These are phyloP conservation scores for Leptosphaerulina australis DNA, from an alignment of 2,329 filamentous ascomycete genomes.

Conservation along the genomic window DNA sequence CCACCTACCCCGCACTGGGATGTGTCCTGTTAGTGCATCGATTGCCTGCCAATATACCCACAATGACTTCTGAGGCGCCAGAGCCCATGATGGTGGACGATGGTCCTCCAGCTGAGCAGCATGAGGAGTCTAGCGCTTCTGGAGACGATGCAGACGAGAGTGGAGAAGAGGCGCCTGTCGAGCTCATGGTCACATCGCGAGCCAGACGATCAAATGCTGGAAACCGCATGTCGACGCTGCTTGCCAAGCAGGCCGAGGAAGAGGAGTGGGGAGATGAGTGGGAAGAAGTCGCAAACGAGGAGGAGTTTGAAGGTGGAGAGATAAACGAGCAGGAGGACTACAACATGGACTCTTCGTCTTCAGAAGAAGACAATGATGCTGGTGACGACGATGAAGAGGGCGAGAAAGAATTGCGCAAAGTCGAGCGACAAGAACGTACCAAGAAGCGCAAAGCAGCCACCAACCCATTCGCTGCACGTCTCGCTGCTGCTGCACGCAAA, in stretches of 20 bases:
- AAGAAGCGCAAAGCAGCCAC: constrained; percentile 80
- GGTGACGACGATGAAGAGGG: constrained; percentile 79
- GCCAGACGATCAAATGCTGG: constrained; percentile 49
- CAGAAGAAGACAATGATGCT: constrained; percentile 72
- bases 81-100: constrained; percentile 22
- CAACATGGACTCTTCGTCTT: constrained; percentile 79
- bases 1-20: constrained; percentile 29
- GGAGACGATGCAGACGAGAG: constrained; percentile 28
- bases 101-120: constrained; percentile 21
- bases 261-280: constrained; percentile 59
- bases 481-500: constrained; percentile 49
- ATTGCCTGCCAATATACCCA: constrained; percentile 2
- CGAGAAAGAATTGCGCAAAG: constrained; percentile 82
- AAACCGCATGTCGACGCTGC: constrained; percentile 50
- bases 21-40: neutral
- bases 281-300: constrained; percentile 68
- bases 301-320: constrained; percentile 58
- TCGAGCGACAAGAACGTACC: constrained; percentile 66
- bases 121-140: constrained; percentile 24
- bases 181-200: constrained; percentile 49
- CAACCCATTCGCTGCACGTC: constrained; percentile 47
- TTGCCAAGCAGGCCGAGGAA: constrained; percentile 46
- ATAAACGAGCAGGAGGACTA: constrained; percentile 70
- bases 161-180: constrained; percentile 38
- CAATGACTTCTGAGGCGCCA: constrained; percentile 23